Conservation (phyloP, 805 yeast genomes). For the Metschnikowia lochheadii region DNA sequence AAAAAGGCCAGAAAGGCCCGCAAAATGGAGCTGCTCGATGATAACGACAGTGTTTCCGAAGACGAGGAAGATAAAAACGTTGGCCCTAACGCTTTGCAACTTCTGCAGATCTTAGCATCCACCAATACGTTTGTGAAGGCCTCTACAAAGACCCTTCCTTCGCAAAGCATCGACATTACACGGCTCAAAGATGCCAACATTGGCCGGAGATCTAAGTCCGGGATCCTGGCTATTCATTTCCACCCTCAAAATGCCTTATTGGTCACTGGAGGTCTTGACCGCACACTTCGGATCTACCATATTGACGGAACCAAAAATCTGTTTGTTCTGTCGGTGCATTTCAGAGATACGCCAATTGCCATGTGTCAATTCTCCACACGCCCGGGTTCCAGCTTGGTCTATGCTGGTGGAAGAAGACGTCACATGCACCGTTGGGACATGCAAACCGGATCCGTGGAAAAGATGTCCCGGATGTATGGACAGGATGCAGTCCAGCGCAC, state of each 20-base stretch:
- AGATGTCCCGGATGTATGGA: slow-evolving; percentile 85
- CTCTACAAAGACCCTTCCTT: slow-evolving; percentile 57
- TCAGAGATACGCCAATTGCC: slow-evolving; percentile 76
- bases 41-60: slow-evolving; percentile 18
- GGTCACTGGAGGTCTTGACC: slow-evolving; percentile 89
- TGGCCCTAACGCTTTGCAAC: slow-evolving; percentile 26
- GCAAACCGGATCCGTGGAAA: slow-evolving; percentile 65
- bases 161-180: slow-evolving; percentile 67
- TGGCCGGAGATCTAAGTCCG: slow-evolving; percentile 64
- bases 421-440: slow-evolving; percentile 93
- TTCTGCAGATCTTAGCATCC: slow-evolving; percentile 29
- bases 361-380: slow-evolving; percentile 59
- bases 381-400: slow-evolving; percentile 47
- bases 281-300: slow-evolving; percentile 80
- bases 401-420: slow-evolving; percentile 87
- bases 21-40: background rate
- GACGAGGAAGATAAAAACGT: slow-evolving; percentile 20
- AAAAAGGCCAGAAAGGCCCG: background rate
- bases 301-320: slow-evolving; percentile 83
- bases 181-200: slow-evolving; percentile 85
- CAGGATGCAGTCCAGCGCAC: slow-evolving; percentile 81
- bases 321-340: slow-evolving; percentile 75
- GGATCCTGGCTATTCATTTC: slow-evolving; percentile 80
- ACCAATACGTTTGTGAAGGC: slow-evolving; percentile 39
- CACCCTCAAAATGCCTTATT: slow-evolving; percentile 81